Base-by-base conservation (phyloP, 2,329 filamentous ascomycete species). In the Emmonsia crescens region DNA sequence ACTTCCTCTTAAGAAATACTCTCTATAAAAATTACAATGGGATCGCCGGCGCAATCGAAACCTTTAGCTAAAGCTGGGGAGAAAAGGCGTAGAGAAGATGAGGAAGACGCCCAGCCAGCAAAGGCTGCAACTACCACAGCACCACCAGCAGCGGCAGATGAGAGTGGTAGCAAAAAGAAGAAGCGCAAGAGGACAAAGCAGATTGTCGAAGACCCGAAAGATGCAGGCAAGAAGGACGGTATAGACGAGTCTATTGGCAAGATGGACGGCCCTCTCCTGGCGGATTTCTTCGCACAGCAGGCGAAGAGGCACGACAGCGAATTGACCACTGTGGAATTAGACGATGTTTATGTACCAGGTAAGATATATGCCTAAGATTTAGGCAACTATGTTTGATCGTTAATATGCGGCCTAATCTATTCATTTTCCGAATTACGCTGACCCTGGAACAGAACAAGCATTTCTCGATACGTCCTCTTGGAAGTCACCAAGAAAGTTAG, bases 381-480 rank as follows among this genome's bases (percentile, higher is more conserved):
- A 21, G 31, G 5, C 9, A 44, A 19, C 16, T 55, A 40, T 55
- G 24, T 42, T 29, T 19, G 27, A 24, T 51, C 48, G 44, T 29
- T n/a, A 40, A n/a, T 19, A 56, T 21, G 27, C 19, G 49, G 1
- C 29, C 12, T n/a, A 36, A 31, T 27, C 8, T 40, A 12, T 57
- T 40, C 2, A 5, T 2, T 2, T 46, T 21, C 19, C 24, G 16
- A 31, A 21, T 14, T 33, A 8, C 24, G 9, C 27, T 44, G 38
- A 44, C 27, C 5, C 27, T 21, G 14, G 49, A 60, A 58, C 66
- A 92, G 90, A 87, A 65, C 85, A 81, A 64, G 84, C 85, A 3
- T 91, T 97, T 70, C 78, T 83, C 63, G 91, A 97, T 74, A 93
- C 90, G 2, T 91, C 88, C 0, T 83, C 83, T 31, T 96, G 87